Evolutionary conservation across 352 stramenopile genomes (phyloP).

Genomic region (Globisporangium okanoganense): DNA sequence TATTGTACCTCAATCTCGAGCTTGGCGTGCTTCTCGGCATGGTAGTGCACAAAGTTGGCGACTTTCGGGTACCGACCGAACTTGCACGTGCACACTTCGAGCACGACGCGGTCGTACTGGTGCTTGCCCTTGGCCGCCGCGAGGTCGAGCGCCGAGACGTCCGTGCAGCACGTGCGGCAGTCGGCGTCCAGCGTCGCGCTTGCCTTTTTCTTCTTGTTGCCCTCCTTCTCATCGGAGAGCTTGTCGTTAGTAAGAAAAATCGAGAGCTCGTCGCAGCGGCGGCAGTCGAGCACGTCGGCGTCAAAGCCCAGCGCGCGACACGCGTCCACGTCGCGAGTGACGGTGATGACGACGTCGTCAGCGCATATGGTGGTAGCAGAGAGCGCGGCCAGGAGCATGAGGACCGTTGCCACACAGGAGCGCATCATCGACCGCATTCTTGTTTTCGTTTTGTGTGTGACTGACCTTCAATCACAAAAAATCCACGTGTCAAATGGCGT

Average conservation of each 20-base stretch:
- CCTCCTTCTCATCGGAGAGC: neutral
- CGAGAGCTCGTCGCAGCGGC: constrained; percentile 45
- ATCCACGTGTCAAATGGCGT: too few species aligned
- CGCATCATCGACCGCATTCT: neutral
- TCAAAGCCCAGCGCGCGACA: constrained; percentile 55
- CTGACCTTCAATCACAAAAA: too few species aligned
- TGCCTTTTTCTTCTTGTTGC: constrained; percentile 3
- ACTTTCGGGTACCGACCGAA: constrained; percentile 64
- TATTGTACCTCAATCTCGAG: constrained; percentile 38
- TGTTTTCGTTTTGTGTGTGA: too few species aligned
- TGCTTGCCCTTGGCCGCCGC: constrained; percentile 18
- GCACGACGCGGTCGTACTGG: constrained; percentile 38
- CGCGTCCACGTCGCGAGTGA: neutral
- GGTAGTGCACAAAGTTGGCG: constrained; percentile 59
- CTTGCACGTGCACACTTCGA: constrained; percentile 51
- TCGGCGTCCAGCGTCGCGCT: constrained; percentile 9
- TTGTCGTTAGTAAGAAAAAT: constrained; percentile 23
- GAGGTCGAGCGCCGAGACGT: constrained; percentile 32
- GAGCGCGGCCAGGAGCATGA: neutral
- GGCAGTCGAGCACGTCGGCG: constrained; percentile 51
- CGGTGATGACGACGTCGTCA: neutral
- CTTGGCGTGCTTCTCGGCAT: constrained; percentile 33
- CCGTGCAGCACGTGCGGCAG: constrained; percentile 51
- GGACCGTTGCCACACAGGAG: neutral
- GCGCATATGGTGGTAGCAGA: neutral